phyloP scores from a whole-genome alignment of 306 rosid genomes.

The Albizia julibrissin region DNA sequence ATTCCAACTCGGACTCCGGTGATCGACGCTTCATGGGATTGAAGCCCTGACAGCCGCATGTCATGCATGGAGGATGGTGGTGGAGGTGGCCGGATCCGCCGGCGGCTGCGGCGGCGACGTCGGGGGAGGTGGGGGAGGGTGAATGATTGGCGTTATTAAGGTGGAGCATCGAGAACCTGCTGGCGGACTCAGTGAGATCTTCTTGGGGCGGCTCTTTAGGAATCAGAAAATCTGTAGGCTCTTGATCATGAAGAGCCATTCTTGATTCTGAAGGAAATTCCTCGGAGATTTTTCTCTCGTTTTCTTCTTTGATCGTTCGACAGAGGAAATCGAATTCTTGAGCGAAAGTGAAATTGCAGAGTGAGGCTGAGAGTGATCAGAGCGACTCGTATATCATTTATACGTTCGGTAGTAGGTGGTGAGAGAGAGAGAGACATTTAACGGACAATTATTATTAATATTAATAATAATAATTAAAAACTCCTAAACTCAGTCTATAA shows the following conservation, averaged over 20 bases:
- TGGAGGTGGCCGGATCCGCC: neutral
- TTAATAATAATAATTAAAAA: too few relatives aligned
- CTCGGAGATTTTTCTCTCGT: neutral
- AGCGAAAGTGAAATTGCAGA: neutral
- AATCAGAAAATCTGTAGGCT: neutral
- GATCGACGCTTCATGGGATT: conserved; percentile 38
- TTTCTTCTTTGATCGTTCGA: too few relatives aligned
- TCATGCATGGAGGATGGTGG: conserved; percentile 10
- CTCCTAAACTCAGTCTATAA: too few relatives aligned
- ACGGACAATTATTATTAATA: neutral
- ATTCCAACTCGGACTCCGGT: neutral
- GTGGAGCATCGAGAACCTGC: conserved; percentile 28
- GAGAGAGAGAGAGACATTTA: too few relatives aligned
- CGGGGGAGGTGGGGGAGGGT: neutral
- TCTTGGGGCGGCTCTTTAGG: conserved; percentile 1
- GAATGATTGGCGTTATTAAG: conserved; percentile 23
- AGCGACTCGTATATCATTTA: neutral
- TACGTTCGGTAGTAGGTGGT: neutral
- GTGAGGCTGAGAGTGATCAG: neutral
- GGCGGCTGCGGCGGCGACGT: neutral
- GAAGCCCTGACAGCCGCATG: conserved; percentile 15
- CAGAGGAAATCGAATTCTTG: neutral
- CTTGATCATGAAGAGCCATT: neutral
- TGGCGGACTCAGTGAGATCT: conserved; percentile 13
- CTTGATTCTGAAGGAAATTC: neutral